Conservation (phyloP, 83 land plant species). For the Picea abies region DNA sequence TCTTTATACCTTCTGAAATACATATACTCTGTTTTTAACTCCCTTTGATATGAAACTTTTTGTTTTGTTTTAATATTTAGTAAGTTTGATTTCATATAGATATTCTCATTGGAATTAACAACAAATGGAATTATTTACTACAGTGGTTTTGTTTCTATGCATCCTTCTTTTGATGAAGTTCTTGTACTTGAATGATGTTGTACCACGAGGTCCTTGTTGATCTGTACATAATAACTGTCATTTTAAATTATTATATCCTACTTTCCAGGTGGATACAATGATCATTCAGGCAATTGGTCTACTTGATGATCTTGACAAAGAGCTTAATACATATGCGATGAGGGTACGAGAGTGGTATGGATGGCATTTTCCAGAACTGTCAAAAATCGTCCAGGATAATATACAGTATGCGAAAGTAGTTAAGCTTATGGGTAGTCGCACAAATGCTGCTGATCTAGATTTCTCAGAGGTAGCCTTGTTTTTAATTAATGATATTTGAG, state of each 20-base stretch:
- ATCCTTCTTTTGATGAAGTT: not conserved
- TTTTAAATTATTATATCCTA: not conserved
- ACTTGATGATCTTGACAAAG: constrained; percentile 98
- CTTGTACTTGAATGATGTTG: not conserved
- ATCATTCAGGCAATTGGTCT: constrained; percentile 98
- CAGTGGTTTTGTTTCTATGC: not conserved
- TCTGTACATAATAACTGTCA: not conserved
- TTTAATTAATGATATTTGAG: not conserved
- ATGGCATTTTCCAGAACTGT: constrained; percentile 99
- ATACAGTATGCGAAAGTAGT: constrained; percentile 88
- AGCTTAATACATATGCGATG: constrained; percentile 97
- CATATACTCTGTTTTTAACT: too few relatives aligned
- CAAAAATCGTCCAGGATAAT: constrained; percentile 90
- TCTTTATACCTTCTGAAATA: not conserved
- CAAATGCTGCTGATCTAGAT: constrained; percentile 85
- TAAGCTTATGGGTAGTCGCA: constrained; percentile 91
- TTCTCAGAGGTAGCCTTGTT: constrained; percentile 82
- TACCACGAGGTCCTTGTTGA: not conserved
- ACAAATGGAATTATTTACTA: not conserved
- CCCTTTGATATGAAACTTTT: not conserved
- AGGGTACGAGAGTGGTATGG: constrained; percentile 99
- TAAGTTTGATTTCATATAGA: not conserved
- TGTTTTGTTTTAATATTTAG: not conserved
- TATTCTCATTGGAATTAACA: not conserved
- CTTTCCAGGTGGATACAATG: constrained; percentile 92